These are phyloP conservation scores for Phaeophleospora eucalypticola DNA, from an alignment of 2,329 filamentous ascomycete species.

Conservation along the genomic window DNA sequence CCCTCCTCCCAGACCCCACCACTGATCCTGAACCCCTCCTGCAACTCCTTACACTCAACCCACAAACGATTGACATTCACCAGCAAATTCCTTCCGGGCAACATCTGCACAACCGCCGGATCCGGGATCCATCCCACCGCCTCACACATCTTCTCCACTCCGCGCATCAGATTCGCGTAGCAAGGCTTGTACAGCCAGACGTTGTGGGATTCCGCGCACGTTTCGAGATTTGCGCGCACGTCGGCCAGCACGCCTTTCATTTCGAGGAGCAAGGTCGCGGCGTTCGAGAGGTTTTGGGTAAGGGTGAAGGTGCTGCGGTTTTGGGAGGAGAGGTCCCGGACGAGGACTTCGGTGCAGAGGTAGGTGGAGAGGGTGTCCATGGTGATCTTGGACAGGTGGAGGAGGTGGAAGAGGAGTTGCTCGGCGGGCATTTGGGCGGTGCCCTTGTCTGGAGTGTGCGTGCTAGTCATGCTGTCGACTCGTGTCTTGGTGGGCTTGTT, in stretches of 20 bases:
- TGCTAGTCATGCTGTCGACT: too few relatives aligned
- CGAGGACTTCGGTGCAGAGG: conserved; percentile 1
- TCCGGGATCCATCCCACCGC: not conserved
- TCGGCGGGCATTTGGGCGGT: conserved; percentile 1
- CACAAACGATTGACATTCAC: not conserved
- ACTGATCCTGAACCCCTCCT: not conserved
- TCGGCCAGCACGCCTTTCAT: not conserved
- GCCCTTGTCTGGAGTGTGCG: not conserved
- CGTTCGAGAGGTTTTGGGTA: not conserved
- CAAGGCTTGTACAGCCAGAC: not conserved
- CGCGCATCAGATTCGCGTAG: not conserved
- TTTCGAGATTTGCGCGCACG: not conserved
- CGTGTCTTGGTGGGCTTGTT: too few relatives aligned
- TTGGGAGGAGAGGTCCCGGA: not conserved
- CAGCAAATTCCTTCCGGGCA: not conserved
- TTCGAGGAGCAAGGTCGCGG: not conserved
- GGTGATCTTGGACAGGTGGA: not conserved
- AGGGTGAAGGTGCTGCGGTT: not conserved
- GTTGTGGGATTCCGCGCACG: not conserved
- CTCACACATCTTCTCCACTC: not conserved
- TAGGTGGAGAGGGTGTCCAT: not conserved
- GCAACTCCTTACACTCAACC: not conserved
- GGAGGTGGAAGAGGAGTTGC: conserved; percentile 2
- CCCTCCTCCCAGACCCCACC: not conserved
- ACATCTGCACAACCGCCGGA: not conserved